phyloP scores from a whole-genome alignment of 306 rosid species.

The Acacia acuminata region DNA sequence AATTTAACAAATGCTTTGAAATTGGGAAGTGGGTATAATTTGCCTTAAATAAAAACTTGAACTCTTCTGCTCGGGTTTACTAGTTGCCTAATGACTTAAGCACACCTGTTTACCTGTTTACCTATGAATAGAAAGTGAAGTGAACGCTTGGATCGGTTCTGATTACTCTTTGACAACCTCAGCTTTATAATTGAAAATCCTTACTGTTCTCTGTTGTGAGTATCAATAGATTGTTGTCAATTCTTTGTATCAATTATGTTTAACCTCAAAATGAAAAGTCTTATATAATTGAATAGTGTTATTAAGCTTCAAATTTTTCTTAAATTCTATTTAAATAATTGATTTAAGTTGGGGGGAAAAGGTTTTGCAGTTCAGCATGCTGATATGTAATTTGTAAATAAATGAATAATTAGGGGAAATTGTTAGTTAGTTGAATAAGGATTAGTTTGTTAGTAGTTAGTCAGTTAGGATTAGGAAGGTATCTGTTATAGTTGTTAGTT shows the following conservation, averaged over 20 bases:
- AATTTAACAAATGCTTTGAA: too few species aligned
- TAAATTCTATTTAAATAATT: slow-evolving; percentile 12
- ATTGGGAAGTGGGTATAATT: background rate
- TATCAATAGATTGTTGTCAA: background rate
- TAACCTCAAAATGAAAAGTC: slow-evolving; percentile 8
- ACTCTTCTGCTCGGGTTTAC: background rate
- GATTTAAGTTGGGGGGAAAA: background rate
- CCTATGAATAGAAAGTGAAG: background rate
- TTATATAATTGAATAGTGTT: background rate
- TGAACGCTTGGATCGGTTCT: background rate
- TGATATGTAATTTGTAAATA: too few species aligned
- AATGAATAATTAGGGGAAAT: too few species aligned
- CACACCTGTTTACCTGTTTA: background rate
- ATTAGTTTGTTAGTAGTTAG: too few species aligned
- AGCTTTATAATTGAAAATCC: background rate
- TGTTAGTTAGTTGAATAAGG: too few species aligned
- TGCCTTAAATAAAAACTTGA: background rate
- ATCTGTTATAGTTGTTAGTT: too few species aligned
- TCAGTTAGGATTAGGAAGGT: too few species aligned
- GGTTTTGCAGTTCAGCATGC: background rate
- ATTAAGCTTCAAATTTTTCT: background rate
- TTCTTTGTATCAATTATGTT: too few species aligned
- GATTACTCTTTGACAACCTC: background rate
- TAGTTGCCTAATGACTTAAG: background rate
- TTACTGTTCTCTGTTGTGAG: background rate